Percentiles rank a stretch among this genome's conserved stretches.
These are phyloP conservation scores for Mucor mucedo DNA, from an alignment of 371 early-diverging fungal species.

Conservation along the genomic window DNA sequence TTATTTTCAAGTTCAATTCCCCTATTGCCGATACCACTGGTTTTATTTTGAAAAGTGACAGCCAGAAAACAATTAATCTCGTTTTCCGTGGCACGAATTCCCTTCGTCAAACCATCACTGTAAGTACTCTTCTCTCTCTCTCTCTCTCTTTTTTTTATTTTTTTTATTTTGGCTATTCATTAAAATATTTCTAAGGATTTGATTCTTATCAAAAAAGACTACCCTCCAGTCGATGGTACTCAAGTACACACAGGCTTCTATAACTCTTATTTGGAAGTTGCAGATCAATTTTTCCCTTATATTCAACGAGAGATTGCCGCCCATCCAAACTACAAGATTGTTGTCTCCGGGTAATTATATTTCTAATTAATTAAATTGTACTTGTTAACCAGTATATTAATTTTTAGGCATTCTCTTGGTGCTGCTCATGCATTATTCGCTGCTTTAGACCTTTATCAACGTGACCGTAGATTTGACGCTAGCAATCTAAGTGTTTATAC, in stretches of 20 bases:
- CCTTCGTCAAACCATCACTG: slow-evolving; percentile 22
- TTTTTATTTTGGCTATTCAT: background rate
- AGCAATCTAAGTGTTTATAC: slow-evolving; percentile 26
- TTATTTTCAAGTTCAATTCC: slow-evolving; percentile 27
- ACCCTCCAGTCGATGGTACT: slow-evolving; percentile 29
- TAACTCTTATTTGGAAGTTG: slow-evolving; percentile 13
- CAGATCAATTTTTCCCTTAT: slow-evolving; percentile 5
- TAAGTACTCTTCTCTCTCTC: background rate
- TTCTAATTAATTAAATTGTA: background rate
- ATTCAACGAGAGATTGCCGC: slow-evolving; percentile 16
- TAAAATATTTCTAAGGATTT: background rate
- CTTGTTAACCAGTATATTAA: too few relatives aligned
- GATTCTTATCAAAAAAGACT: slow-evolving; percentile 5
- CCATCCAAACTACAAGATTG: slow-evolving; percentile 21
- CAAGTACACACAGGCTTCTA: slow-evolving; percentile 31
- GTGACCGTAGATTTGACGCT: slow-evolving; percentile 12
- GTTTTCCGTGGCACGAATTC: slow-evolving; percentile 37
- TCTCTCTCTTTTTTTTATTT: background rate
- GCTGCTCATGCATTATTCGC: slow-evolving; percentile 31
- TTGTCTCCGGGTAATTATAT: slow-evolving; percentile 22
- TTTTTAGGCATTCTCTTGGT: slow-evolving; percentile 30
- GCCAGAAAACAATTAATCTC: slow-evolving; percentile 27
- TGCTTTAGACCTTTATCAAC: slow-evolving; percentile 29
- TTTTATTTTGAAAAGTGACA: slow-evolving; percentile 26
- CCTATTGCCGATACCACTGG: slow-evolving; percentile 24